phyloP scores from a whole-genome alignment of 164 flowering plant species.

The Vitis rotundifolia region DNA sequence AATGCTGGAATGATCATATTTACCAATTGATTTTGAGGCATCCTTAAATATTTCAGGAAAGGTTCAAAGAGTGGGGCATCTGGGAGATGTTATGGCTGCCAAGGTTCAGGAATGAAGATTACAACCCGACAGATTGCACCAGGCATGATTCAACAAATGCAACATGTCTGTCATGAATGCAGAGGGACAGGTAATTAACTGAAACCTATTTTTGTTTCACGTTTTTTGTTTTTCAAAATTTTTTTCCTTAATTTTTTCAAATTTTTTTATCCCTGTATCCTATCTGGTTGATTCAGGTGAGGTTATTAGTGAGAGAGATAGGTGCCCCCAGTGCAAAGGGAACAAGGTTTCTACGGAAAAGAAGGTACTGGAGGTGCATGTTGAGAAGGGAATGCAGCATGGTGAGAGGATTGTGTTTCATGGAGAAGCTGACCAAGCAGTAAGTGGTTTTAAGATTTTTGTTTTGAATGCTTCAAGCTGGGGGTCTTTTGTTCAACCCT shows the following conservation, averaged over 20 bases:
- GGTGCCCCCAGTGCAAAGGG: constrained; percentile 63
- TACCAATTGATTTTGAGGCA: too few species aligned
- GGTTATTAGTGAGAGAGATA: constrained; percentile 57
- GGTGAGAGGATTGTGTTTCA: constrained; percentile 57
- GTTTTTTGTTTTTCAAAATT: not conserved
- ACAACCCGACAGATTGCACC: constrained; percentile 59
- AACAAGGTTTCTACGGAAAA: constrained; percentile 60
- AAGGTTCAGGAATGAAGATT: constrained; percentile 72
- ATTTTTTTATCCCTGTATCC: not conserved
- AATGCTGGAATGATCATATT: not conserved
- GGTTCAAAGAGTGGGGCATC: constrained; percentile 77
- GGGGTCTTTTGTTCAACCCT: too few species aligned
- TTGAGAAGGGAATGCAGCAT: constrained; percentile 79
- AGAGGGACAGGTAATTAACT: constrained; percentile 53
- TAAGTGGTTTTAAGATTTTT: constrained; percentile 16
- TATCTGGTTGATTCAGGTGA: constrained; percentile 40
- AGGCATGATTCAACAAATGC: constrained; percentile 83
- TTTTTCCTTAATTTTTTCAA: not conserved
- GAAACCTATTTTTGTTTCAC: not conserved
- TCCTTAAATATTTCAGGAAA: constrained; percentile 43
- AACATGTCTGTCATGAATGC: constrained; percentile 68
- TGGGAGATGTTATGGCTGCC: constrained; percentile 63
- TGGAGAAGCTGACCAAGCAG: constrained; percentile 76
- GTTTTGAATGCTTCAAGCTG: not conserved
- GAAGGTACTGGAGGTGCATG: constrained; percentile 68